Evolutionary conservation across 139 green algal genomes (phyloP), one percentile per base, ranked within the genome.

Genomic region (Chlamydomonas eustigma): DNA sequence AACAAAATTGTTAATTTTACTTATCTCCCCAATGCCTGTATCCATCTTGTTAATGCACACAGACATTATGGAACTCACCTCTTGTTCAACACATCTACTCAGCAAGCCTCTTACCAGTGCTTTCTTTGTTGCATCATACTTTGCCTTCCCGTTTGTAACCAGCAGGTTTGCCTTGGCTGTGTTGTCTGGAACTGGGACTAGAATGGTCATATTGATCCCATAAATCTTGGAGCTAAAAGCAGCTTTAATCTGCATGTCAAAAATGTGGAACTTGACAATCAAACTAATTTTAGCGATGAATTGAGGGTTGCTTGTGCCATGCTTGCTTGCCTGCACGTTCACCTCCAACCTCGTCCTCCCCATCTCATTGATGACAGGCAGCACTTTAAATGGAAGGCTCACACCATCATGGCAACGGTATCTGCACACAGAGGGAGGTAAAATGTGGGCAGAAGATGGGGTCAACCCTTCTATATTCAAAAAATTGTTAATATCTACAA

Each of bases 141-240:
- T 98, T 51, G 93, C 93, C 66, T 94, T 94, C 38, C 94, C 94
- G 31, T 65, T 68, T 0, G 88, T 91, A 22, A 93, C 90, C 77
- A 85, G 78, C 72, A 97, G 92, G 58, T 76, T 91, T 28, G 91
- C 91, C 64, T 91, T 91, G 38, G 92, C 92, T 1, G 95, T 98
- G 87, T 97, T 88, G 69, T 96, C 91, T 0, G 95, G 95, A 78
- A 98, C 91, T 2, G 95, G 95, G 34, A 98, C 84, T 36, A 90
- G 84, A 30, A 97, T 73, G 34, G 95, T 80, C 44, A 94, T 80
- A n/a, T 77, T 86, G 25, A 86, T 80, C 0, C 92, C 93, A 69
- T 86, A 88, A 51, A 97, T 84, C 81, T 95, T 95, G 74, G 77
- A 65, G 50, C 79, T 82, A 83, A 94, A 98, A 18, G 84, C 72